Conservation (phyloP, 139 green algal species). For the Chlamydomonas sp. region DNA sequence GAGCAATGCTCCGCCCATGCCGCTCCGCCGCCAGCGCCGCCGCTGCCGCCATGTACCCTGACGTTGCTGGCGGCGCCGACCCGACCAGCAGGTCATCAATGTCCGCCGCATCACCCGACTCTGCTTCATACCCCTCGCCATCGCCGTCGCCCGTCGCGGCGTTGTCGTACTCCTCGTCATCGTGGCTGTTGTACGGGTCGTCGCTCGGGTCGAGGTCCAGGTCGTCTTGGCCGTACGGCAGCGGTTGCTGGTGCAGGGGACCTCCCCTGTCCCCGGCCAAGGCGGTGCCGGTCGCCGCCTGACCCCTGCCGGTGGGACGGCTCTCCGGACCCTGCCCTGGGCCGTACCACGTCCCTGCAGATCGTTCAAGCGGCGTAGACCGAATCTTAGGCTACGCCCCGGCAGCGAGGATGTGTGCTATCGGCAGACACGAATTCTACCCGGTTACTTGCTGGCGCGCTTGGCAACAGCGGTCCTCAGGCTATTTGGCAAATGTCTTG, state of each 20-base stretch:
- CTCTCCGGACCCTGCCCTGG: slow-evolving; percentile 12
- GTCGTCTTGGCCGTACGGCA: too few relatives aligned
- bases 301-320: background rate
- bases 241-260: too few relatives aligned
- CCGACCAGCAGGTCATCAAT: slow-evolving; percentile 12
- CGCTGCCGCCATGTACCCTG: background rate
- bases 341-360: slow-evolving; percentile 24
- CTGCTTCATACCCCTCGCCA: background rate
- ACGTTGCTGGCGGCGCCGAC: too few relatives aligned
- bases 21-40: background rate
- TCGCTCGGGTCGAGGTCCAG: too few relatives aligned
- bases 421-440: too few relatives aligned
- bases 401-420: background rate
- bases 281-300: background rate
- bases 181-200: too few relatives aligned
- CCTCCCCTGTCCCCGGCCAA: background rate
- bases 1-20: background rate
- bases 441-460: too few relatives aligned
- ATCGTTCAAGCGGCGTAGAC: too few relatives aligned
- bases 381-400: background rate
- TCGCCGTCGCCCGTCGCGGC: background rate
- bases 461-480: too few relatives aligned
- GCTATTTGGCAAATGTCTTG: too few relatives aligned
- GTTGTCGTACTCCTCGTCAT: background rate
- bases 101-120: background rate